A percentile compares a stretch with the other conserved stretches of the same genome.
These are phyloP conservation scores for Barnettozyma populi DNA, from an alignment of 805 yeast species.

Conservation along the genomic window DNA sequence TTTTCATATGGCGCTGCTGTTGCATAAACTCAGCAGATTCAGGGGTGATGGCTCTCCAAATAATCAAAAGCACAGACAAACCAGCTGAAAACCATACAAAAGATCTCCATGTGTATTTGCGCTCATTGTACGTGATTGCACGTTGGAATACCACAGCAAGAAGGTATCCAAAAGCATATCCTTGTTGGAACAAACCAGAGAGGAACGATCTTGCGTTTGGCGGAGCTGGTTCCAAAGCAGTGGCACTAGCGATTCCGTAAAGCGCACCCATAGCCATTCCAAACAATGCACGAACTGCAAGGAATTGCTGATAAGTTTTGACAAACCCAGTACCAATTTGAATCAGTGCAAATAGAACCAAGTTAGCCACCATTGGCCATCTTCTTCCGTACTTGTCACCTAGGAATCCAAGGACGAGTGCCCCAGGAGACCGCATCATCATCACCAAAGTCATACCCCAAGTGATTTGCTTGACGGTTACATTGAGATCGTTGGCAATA, in stretches of 20 bases:
- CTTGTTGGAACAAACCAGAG: conserved; percentile 53
- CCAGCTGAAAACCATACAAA: conserved; percentile 57
- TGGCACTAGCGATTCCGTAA: conserved; percentile 39
- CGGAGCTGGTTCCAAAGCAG: conserved; percentile 59
- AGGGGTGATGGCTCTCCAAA: conserved; percentile 52
- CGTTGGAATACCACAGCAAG: conserved; percentile 59
- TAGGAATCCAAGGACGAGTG: conserved; percentile 56
- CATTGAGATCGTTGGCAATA: conserved; percentile 45
- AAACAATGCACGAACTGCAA: conserved; percentile 57
- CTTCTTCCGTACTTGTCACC: conserved; percentile 63
- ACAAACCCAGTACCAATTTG: conserved; percentile 67
- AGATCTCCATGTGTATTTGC: conserved; percentile 52
- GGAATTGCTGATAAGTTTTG: conserved; percentile 47
- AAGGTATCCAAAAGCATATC: conserved; percentile 61
- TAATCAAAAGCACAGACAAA: conserved; percentile 50
- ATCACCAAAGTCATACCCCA: conserved; percentile 75
- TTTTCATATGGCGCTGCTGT: conserved; percentile 22
- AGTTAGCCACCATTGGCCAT: conserved; percentile 57
- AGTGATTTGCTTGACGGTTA: conserved; percentile 46
- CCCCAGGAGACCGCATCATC: conserved; percentile 70
- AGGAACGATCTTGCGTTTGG: conserved; percentile 53
- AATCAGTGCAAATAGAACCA: conserved; percentile 43
- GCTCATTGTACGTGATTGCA: conserved; percentile 44
- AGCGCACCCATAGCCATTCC: conserved; percentile 54
- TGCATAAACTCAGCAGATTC: conserved; percentile 51